Percentiles rank a stretch among this genome's conserved stretches.
phyloP scores from a whole-genome alignment of 2,329 filamentous ascomycete genomes.

The Colletotrichum liriopes region DNA sequence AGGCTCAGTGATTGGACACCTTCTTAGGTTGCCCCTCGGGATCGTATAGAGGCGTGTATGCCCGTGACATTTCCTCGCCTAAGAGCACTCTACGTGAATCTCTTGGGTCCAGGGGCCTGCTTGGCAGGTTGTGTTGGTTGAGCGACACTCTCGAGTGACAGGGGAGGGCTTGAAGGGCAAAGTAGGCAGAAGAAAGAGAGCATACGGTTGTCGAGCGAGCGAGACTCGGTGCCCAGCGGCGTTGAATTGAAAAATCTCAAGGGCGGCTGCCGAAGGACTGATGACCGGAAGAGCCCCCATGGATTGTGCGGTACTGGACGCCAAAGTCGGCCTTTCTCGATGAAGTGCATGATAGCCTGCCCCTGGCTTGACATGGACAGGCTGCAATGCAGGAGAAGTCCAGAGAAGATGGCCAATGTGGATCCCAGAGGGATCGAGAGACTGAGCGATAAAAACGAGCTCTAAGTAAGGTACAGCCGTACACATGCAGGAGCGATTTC shows the following conservation, averaged over 20 bases:
- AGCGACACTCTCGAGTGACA: background rate
- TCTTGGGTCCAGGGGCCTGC: background rate
- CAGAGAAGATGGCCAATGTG: constrained; percentile 17
- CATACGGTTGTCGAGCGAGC: background rate
- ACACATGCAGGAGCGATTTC: constrained; percentile 5
- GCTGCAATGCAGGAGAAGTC: constrained; percentile 17
- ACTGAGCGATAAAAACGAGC: constrained; percentile 11
- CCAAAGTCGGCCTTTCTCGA: constrained; percentile 21
- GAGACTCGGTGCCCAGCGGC: background rate
- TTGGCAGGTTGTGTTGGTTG: background rate
- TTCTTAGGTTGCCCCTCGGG: background rate
- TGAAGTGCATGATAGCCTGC: constrained; percentile 30
- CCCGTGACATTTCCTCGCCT: background rate
- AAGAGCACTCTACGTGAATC: background rate
- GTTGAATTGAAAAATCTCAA: background rate
- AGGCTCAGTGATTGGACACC: background rate
- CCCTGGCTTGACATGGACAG: constrained; percentile 32
- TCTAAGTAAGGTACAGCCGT: constrained; percentile 23
- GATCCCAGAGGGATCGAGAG: background rate
- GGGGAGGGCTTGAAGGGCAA: background rate
- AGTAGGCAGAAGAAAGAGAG: background rate
- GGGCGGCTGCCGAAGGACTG: constrained; percentile 9
- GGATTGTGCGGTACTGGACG: constrained; percentile 7
- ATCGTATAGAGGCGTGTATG: background rate
- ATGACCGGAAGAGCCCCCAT: constrained; percentile 20